phyloP scores from a whole-genome alignment of 441 rosid genomes.

The Aquilaria agallochum region DNA sequence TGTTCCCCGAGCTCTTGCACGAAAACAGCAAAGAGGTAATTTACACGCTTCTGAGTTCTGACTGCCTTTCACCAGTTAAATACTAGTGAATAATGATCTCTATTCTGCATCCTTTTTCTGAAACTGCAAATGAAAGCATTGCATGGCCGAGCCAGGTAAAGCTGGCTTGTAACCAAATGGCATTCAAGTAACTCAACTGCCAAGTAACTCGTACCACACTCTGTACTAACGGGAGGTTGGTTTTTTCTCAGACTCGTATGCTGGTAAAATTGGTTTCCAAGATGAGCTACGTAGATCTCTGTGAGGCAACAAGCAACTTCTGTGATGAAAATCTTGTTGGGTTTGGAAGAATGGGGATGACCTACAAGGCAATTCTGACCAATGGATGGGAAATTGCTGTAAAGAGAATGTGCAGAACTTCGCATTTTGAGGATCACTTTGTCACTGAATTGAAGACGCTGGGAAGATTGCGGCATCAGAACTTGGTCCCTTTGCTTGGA shows the following conservation, averaged over 20 bases:
- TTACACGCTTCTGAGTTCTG: too few species aligned
- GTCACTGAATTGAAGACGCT: conserved; percentile 11
- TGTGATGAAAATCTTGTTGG: conserved; percentile 20
- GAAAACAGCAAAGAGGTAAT: conserved; percentile 9
- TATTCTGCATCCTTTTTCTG: too few species aligned
- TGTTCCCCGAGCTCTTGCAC: background rate
- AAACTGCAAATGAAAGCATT: background rate
- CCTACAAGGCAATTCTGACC: conserved; percentile 16
- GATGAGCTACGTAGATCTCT: conserved; percentile 13
- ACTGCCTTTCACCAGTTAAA: background rate
- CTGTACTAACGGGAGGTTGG: background rate
- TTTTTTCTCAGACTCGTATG: conserved; percentile 11
- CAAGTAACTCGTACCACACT: too few species aligned
- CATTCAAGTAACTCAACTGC: too few species aligned
- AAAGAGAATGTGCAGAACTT: conserved; percentile 13
- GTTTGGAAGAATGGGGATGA: conserved; percentile 15
- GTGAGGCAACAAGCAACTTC: conserved; percentile 19
- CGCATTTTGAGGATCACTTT: conserved; percentile 17
- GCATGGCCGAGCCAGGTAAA: too few species aligned
- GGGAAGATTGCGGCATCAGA: conserved; percentile 14
- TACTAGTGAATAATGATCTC: background rate
- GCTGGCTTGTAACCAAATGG: too few species aligned
- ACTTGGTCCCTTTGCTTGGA: conserved; percentile 19
- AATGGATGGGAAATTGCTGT: conserved; percentile 15
- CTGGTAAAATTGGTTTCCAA: conserved; percentile 16